These are phyloP conservation scores for Mucor lusitanicus DNA, from an alignment of 371 early-diverging fungal species.

Conservation along the genomic window DNA sequence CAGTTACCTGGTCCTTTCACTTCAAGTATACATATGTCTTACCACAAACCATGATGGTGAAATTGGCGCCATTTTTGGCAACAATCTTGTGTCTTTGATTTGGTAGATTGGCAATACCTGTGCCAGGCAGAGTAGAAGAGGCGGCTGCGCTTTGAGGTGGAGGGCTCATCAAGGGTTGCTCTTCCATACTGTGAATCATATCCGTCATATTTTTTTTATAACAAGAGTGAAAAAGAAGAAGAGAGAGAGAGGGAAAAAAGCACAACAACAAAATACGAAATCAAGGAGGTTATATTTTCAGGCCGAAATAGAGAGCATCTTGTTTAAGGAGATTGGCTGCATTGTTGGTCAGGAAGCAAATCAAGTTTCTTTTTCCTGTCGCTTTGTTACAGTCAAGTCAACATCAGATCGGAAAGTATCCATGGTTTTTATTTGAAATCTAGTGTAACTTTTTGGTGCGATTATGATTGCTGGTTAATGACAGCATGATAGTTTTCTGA, in stretches of 20 bases:
- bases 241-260: neutral
- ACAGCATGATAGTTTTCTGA: constrained; percentile 69
- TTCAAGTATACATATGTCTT: constrained; percentile 20
- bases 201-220: constrained; percentile 22
- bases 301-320: neutral
- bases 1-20: neutral
- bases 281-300: neutral
- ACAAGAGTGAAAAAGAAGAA: too few species aligned
- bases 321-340: constrained; percentile 1
- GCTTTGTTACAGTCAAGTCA: neutral
- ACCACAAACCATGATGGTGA: constrained; percentile 96
- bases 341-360: constrained; percentile 5
- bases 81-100: constrained; percentile 95
- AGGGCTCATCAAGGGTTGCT: neutral
- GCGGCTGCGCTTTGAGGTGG: constrained; percentile 37
- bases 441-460: neutral
- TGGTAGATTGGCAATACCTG: constrained; percentile 98
- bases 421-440: neutral
- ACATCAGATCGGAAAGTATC: neutral
- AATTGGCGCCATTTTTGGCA: constrained; percentile 83
- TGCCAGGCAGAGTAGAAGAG: constrained; percentile 57
- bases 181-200: constrained; percentile 16
- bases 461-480: constrained; percentile 24
- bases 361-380: neutral
- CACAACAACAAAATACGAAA: neutral